A percentile compares a stretch with the other conserved stretches of the same genome.
phyloP scores from a whole-genome alignment of 495 filamentous ascomycete genomes.

The Cairneyella variabilis region DNA sequence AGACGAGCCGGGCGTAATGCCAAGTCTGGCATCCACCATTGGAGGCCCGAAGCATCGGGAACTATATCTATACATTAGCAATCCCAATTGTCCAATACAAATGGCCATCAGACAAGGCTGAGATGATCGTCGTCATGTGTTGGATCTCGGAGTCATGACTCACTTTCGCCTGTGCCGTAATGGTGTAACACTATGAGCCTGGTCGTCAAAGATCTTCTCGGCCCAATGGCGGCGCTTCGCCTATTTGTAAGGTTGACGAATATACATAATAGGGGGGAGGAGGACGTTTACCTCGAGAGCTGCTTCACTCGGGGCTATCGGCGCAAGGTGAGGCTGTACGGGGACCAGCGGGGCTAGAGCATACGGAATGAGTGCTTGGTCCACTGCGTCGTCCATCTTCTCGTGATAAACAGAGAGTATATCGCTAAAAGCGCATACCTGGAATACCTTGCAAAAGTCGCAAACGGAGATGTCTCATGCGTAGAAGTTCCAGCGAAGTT shows the following conservation, averaged over 20 bases:
- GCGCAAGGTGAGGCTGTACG: conserved; percentile 13
- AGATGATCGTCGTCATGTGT: conserved; percentile 3
- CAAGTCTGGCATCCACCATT: conserved; percentile 24
- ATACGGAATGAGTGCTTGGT: conserved; percentile 20
- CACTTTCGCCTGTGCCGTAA: conserved; percentile 39
- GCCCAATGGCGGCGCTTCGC: conserved; percentile 41
- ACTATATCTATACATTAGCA: conserved; percentile 26
- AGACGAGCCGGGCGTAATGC: conserved; percentile 40
- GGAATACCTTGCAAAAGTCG: conserved; percentile 26
- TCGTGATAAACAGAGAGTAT: background rate
- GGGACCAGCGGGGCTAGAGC: conserved; percentile 19
- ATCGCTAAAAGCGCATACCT: conserved; percentile 19
- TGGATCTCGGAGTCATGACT: conserved; percentile 15
- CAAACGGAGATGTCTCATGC: conserved; percentile 40
- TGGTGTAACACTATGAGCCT: conserved; percentile 44
- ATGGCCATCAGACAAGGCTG: background rate
- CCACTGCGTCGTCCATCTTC: conserved; percentile 4
- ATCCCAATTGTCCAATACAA: conserved; percentile 1
- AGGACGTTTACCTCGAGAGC: conserved; percentile 18
- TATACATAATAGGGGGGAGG: background rate
- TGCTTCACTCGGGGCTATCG: background rate
- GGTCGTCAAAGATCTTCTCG: conserved; percentile 52
- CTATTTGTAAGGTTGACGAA: conserved; percentile 12
- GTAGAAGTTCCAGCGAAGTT: conserved; percentile 44
- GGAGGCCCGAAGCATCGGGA: conserved; percentile 37